Evolutionary conservation across 495 filamentous ascomycete genomes (phyloP).

Genomic region (Friedmanniomyces endolithicus): DNA sequence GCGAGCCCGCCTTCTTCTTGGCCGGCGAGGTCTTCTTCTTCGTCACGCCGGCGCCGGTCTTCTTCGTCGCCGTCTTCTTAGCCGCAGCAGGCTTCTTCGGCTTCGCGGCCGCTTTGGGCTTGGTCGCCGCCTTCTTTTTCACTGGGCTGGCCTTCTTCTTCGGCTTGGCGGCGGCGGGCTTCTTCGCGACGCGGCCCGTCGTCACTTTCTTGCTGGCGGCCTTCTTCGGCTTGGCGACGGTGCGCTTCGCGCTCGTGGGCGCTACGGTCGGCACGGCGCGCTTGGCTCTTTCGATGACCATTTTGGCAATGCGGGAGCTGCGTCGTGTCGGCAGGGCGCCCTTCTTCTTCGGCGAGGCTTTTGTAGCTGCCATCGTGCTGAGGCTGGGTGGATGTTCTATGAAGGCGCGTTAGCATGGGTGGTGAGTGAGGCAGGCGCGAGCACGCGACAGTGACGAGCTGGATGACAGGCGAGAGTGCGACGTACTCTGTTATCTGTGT

Average conservation of each 20-base stretch:
- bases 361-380: neutral
- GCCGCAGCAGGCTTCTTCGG: conserved; percentile 2
- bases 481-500: no score
- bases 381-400: neutral
- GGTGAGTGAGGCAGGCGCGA: no score
- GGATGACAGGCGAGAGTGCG: no score
- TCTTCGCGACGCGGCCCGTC: conserved; percentile 3
- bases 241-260: neutral
- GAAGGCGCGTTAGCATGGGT: no score
- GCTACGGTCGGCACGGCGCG: neutral
- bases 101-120: conserved; percentile 1
- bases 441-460: no score
- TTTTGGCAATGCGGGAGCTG: conserved; percentile 3
- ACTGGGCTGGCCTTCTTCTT: neutral
- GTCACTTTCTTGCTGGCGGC: neutral
- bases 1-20: neutral
- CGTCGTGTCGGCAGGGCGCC: neutral
- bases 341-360: neutral
- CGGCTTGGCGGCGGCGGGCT: neutral
- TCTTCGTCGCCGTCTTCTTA: conserved; percentile 9
- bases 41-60: neutral
- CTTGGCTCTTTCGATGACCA: neutral
- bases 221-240: neutral
- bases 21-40: conserved; percentile 1
- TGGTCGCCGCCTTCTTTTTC: neutral